Base-by-base conservation (phyloP, 768 basidiomycete species). In the Xerocomellus amylosporus region DNA sequence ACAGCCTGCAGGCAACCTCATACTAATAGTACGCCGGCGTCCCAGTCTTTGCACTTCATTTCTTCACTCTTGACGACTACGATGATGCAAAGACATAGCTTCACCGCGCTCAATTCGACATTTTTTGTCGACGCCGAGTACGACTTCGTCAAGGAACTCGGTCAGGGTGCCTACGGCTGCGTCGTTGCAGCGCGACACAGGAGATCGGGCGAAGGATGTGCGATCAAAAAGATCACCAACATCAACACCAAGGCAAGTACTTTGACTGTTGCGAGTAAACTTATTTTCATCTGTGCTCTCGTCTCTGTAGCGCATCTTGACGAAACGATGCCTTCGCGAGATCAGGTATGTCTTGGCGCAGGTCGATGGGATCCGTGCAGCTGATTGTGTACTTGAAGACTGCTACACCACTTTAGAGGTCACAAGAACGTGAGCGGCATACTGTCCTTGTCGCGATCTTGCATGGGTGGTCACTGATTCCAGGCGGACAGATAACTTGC, bases 321-420 rank as follows among this genome's bases (percentile, higher is more conserved):
- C 96, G 46, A 99, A 99, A 74, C 80, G 97, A 71, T 98, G 96
- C 69, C 73, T 98, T 70, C 77, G 97, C 44, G 97, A 99, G 75
- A 92, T 99, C 73, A 90, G 85, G 91, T 89, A 66, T 53, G 22
- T 28, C 24, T 41, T 20, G 39, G 44, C 39, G 26, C 14, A 33
- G 14, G 34, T 10, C 14, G 14, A 4, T 36, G 12, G 26, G 40
- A 28, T 28, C 42, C 2, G 14, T 51, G 58, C 43, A 50, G 46
- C 58, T 64, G 46, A 68, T 59, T 54, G 53, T 38, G 48, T 54
- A 8, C 40, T 8, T 43, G 30, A n/a, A 95, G 93, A 68, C 78
- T 99, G 39, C 74, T 99, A 36, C 94, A 96, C 73, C 97, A 99
- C 73, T 99, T 99, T 76, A 84, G 97, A 63, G 94, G 96, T 5